Conservation (phyloP, 176 grass and related monocot species). For the Typha latifolia region DNA sequence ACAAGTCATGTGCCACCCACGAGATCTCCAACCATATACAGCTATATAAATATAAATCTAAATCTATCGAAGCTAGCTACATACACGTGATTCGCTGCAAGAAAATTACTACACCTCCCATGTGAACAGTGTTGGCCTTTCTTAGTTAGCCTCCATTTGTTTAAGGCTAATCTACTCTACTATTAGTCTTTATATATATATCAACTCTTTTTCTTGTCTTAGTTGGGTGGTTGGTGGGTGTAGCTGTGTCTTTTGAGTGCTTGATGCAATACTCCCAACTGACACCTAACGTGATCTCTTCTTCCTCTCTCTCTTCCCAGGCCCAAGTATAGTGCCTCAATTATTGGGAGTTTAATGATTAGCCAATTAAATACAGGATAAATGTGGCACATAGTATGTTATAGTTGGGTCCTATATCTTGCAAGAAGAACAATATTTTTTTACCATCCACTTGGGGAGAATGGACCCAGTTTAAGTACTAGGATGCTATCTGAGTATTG, state of each 20-base stretch:
- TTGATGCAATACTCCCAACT: slow-evolving; percentile 1
- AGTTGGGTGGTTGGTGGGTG: slow-evolving; percentile 42
- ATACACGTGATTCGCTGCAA: neutral
- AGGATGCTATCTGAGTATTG: too few species aligned
- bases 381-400: slow-evolving; percentile 18
- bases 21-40: neutral
- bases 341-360: slow-evolving; percentile 32
- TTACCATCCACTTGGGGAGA: slow-evolving; percentile 1
- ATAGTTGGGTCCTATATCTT: neutral
- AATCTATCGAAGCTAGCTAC: neutral
- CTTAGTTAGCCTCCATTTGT: slow-evolving; percentile 39
- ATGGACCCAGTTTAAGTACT: neutral
- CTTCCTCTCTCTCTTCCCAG: slow-evolving; percentile 3
- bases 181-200: slow-evolving; percentile 25
- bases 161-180: slow-evolving; percentile 15
- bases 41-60: neutral
- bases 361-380: slow-evolving; percentile 16
- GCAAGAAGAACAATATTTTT: slow-evolving; percentile 1
- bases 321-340: slow-evolving; percentile 7
- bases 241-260: neutral
- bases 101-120: slow-evolving; percentile 27
- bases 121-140: slow-evolving; percentile 33
- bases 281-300: slow-evolving; percentile 28
- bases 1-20: neutral
- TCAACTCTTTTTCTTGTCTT: slow-evolving; percentile 36